These are phyloP conservation scores for Musa balbisiana DNA, from an alignment of 202 grass and related monocot genomes.

Conservation along the genomic window DNA sequence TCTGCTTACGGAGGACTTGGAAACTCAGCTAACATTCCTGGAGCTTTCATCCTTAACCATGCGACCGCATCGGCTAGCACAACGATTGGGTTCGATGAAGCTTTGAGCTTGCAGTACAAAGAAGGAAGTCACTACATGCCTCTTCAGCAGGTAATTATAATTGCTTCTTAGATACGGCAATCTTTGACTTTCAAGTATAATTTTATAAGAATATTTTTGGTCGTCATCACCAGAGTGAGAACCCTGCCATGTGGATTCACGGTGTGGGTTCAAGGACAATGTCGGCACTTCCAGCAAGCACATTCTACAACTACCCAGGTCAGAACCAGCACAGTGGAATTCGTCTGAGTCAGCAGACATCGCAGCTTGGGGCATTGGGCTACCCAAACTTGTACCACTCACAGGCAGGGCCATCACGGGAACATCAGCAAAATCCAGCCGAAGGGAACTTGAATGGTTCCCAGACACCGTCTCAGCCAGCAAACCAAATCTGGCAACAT, in stretches of 20 bases:
- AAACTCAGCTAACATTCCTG: conserved; percentile 61
- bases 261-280: conserved; percentile 70
- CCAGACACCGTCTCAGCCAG: conserved; percentile 25
- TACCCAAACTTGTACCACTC: conserved; percentile 34
- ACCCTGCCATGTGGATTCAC: conserved; percentile 81
- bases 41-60: conserved; percentile 59
- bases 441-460: conserved; percentile 60
- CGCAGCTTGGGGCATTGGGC: conserved; percentile 64
- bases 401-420: conserved; percentile 52
- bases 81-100: conserved; percentile 79
- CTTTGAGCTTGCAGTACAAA: conserved; percentile 73
- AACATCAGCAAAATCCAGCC: conserved; percentile 50
- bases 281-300: conserved; percentile 48
- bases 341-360: conserved; percentile 61
- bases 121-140: conserved; percentile 76
- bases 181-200: not conserved
- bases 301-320: conserved; percentile 67
- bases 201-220: conserved; percentile 13
- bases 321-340: conserved; percentile 68
- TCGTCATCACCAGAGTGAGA: conserved; percentile 48
- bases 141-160: conserved; percentile 59
- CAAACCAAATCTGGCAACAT: conserved; percentile 77
- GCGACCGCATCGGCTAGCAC: conserved; percentile 44
- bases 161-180: not conserved
- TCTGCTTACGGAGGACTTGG: conserved; percentile 83